Evolutionary conservation across 1,284 basidiomycete species (phyloP).

Genomic region (Trichosporon faecale): DNA sequence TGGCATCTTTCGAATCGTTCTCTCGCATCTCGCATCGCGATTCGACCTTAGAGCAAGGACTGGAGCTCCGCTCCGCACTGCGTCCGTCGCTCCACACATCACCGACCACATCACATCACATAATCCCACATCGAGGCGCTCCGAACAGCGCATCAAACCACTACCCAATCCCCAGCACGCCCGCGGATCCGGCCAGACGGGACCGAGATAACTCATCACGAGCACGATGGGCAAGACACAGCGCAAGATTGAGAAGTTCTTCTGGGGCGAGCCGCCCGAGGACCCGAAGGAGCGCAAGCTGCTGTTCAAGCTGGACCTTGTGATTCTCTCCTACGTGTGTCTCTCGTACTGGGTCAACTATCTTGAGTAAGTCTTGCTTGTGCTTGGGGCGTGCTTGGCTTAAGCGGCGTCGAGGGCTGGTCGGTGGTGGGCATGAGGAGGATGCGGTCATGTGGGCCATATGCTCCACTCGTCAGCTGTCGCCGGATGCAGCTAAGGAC

Average conservation of each 20-base stretch:
- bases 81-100: neutral
- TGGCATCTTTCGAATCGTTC: neutral
- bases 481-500: neutral
- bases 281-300: constrained; percentile 37
- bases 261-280: constrained; percentile 39
- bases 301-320: constrained; percentile 38
- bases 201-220: neutral
- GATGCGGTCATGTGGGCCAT: neutral
- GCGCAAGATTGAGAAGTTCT: constrained; percentile 34
- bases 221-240: constrained; percentile 27
- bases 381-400: neutral
- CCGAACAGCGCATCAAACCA: neutral
- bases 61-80: neutral
- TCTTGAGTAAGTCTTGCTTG: constrained; percentile 13
- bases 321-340: constrained; percentile 39
- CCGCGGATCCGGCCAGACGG: neutral
- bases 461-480: neutral
- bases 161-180: neutral
- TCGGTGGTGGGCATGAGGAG: neutral
- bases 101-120: neutral
- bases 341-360: constrained; percentile 23
- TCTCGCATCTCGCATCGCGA: neutral
- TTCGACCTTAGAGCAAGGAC: neutral
- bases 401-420: neutral
- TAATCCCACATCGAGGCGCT: neutral